Evolutionary conservation across 2,329 filamentous ascomycete species (phyloP).

Genomic region (Cryphonectria radicalis): DNA sequence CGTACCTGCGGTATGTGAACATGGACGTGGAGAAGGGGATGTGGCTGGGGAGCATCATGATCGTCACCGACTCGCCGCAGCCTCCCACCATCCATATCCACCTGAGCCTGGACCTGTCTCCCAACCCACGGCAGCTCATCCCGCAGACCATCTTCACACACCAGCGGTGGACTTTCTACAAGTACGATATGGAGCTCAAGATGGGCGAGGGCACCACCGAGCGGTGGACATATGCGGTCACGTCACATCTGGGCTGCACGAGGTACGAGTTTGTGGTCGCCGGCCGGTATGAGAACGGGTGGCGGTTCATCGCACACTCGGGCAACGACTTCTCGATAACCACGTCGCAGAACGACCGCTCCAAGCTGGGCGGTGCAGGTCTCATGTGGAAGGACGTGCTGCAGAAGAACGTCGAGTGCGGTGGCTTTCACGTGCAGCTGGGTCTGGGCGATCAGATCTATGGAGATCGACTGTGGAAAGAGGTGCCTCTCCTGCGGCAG

Average conservation of each 20-base stretch:
- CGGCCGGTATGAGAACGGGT: constrained; percentile 85
- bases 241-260: constrained; percentile 95
- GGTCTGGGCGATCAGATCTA: constrained; percentile 95
- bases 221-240: constrained; percentile 98
- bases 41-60: constrained; percentile 92
- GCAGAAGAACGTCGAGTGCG: constrained; percentile 95
- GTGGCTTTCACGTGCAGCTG: constrained; percentile 92
- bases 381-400: constrained; percentile 99
- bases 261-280: constrained; percentile 96
- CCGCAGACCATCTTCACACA: constrained; percentile 84
- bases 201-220: constrained; percentile 84
- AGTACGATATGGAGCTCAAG: constrained; percentile 86
- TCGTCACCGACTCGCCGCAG: constrained; percentile 88
- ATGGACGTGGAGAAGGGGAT: constrained; percentile 92
- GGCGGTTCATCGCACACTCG: constrained; percentile 95
- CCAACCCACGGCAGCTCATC: constrained; percentile 86
- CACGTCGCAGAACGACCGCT: constrained; percentile 83
- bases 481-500: constrained; percentile 89
- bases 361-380: constrained; percentile 83
- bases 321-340: constrained; percentile 93
- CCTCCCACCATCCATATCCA: constrained; percentile 97
- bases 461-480: constrained; percentile 93
- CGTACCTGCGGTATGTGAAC: constrained; percentile 92
- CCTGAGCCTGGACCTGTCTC: constrained; percentile 84
- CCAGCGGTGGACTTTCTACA: constrained; percentile 93